phyloP scores from a whole-genome alignment of 2,329 filamentous ascomycete genomes.

The Thelonectria rubi region DNA sequence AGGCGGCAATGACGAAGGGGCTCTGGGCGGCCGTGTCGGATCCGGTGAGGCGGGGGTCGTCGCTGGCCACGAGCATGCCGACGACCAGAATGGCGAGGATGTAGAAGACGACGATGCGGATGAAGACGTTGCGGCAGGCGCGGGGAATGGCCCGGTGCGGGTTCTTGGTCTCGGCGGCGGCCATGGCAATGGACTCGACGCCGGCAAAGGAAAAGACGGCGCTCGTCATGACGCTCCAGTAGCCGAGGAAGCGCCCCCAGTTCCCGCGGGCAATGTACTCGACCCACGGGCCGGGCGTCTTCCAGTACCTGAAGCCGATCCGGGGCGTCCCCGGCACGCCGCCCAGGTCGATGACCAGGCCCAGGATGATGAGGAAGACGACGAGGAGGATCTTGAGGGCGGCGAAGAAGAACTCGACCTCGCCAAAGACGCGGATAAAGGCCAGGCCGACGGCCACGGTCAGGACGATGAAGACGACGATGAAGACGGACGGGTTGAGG shows the following conservation, averaged over 20 bases:
- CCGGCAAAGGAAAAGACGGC: slow-evolving; percentile 77
- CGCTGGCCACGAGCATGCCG: slow-evolving; percentile 70
- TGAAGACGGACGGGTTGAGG: slow-evolving; percentile 42
- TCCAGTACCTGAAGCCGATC: slow-evolving; percentile 40
- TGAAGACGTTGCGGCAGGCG: slow-evolving; percentile 65
- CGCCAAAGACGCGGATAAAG: slow-evolving; percentile 59
- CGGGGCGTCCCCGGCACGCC: slow-evolving; percentile 36
- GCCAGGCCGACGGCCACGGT: slow-evolving; percentile 49
- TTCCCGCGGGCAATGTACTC: slow-evolving; percentile 68
- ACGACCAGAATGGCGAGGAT: slow-evolving; percentile 77
- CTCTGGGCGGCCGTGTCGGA: slow-evolving; percentile 52
- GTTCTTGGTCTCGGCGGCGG: slow-evolving; percentile 67
- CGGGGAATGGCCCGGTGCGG: slow-evolving; percentile 62
- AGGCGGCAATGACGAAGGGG: slow-evolving; percentile 78
- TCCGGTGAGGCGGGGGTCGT: slow-evolving; percentile 62
- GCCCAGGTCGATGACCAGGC: slow-evolving; percentile 50
- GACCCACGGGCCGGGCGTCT: slow-evolving; percentile 73
- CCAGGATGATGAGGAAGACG: slow-evolving; percentile 58
- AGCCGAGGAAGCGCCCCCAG: slow-evolving; percentile 72
- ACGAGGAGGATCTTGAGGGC: slow-evolving; percentile 61
- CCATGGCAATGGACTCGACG: slow-evolving; percentile 69
- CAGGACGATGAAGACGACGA: slow-evolving; percentile 39
- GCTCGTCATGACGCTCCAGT: slow-evolving; percentile 68
- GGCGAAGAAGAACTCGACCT: slow-evolving; percentile 62
- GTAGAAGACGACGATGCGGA: slow-evolving; percentile 67